Percentiles rank a stretch among this genome's conserved stretches.
These are phyloP conservation scores for Powellomyces hirtus DNA, from an alignment of 192 early-diverging fungal genomes.

Conservation along the genomic window DNA sequence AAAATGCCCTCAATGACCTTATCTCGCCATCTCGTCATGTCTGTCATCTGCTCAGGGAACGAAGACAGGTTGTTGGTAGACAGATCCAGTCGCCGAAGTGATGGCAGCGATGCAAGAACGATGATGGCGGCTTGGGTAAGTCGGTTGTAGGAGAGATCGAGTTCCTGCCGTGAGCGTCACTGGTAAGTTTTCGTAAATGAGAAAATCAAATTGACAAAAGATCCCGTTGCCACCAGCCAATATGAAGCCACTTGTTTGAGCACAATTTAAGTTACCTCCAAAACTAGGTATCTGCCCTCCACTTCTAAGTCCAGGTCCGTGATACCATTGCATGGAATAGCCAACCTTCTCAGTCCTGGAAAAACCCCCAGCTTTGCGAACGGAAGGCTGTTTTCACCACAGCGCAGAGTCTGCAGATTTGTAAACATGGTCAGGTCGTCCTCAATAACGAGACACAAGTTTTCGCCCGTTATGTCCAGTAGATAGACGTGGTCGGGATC, in stretches of 20 bases:
- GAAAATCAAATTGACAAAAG: too few species aligned
- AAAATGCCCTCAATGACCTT: slow-evolving; percentile 42
- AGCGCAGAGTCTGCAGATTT: slow-evolving; percentile 46
- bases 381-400: slow-evolving; percentile 47
- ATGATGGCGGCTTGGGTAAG: slow-evolving; percentile 38
- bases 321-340: slow-evolving; percentile 49
- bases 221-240: too few species aligned
- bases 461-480: slow-evolving; percentile 37
- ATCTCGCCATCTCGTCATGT: slow-evolving; percentile 42
- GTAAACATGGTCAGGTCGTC: slow-evolving; percentile 52
- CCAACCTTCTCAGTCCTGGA: slow-evolving; percentile 36
- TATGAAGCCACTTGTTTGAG: too few species aligned
- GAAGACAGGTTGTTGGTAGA: slow-evolving; percentile 39
- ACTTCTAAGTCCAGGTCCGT: slow-evolving; percentile 55
- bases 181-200: slow-evolving; percentile 4
- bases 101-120: slow-evolving; percentile 47
- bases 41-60: slow-evolving; percentile 34
- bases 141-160: slow-evolving; percentile 56
- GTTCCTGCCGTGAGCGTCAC: slow-evolving; percentile 29
- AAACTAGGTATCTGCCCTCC: slow-evolving; percentile 39
- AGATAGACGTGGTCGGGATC: slow-evolving; percentile 49
- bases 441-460: slow-evolving; percentile 49
- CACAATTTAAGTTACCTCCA: too few species aligned
- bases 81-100: slow-evolving; percentile 42
- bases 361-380: slow-evolving; percentile 47